phyloP scores from a whole-genome alignment of 2,329 filamentous ascomycete species.

The Ophiostoma sp. region DNA sequence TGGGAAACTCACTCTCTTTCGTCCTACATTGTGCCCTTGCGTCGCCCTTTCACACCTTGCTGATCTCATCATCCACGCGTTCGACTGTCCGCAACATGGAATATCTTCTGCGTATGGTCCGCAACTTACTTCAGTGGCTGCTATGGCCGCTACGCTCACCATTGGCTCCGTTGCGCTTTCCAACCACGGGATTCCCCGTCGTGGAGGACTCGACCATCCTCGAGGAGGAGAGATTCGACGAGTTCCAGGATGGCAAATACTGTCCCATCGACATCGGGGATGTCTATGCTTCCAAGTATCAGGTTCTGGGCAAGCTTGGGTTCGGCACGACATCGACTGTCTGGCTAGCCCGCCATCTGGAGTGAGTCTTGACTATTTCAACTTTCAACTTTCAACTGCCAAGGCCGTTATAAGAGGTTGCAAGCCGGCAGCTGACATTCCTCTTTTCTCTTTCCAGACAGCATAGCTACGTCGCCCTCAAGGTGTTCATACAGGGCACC shows the following conservation, averaged over 20 bases:
- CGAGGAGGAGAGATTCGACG: not conserved
- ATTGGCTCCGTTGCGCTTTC: not conserved
- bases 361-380: not conserved
- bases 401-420: not conserved
- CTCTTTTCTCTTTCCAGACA: not conserved
- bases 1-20: no score
- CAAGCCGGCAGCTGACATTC: not conserved
- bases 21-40: no score
- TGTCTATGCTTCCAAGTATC: not conserved
- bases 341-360: conserved; percentile 1
- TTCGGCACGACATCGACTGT: not conserved
- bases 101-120: not conserved
- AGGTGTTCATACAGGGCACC: not conserved
- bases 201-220: not conserved
- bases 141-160: not conserved
- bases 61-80: no score
- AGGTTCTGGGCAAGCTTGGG: not conserved
- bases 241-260: not conserved
- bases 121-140: not conserved
- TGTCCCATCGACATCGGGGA: not conserved
- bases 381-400: no score
- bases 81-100: no score
- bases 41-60: no score
- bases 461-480: not conserved
- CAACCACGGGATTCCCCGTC: not conserved